Evolutionary conservation across 441 rosid genomes (phyloP).

Genomic region (Codiaeum variegatum): DNA sequence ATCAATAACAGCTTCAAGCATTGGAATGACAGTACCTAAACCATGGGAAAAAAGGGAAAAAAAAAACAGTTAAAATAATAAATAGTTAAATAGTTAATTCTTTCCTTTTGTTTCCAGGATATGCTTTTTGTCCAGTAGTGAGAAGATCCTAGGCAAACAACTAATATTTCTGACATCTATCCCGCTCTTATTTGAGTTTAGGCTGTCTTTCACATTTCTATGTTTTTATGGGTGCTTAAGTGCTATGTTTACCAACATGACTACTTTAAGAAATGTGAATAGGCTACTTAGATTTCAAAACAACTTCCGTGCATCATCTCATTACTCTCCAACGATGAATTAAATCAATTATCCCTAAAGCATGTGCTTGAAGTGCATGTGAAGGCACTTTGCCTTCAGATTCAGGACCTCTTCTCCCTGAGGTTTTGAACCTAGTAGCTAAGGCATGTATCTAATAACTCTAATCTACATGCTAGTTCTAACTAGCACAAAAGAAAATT

Average conservation of each 20-base stretch:
- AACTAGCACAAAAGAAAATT: not conserved
- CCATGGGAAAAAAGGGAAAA: constrained; percentile 1
- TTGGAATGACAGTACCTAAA: constrained; percentile 72
- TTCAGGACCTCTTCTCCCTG: not conserved
- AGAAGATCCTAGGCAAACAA: not conserved
- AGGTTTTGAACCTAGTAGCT: not conserved
- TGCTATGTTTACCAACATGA: no score
- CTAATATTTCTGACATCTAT: not conserved
- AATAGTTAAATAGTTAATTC: not conserved
- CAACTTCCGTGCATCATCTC: not conserved
- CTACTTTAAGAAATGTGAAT: no score
- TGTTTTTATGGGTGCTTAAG: no score
- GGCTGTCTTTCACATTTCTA: no score
- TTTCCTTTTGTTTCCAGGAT: not conserved
- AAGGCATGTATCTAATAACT: no score
- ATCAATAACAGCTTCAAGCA: constrained; percentile 90
- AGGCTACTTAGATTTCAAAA: not conserved
- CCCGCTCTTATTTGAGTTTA: not conserved
- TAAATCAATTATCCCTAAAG: not conserved
- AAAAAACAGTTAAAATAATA: not conserved
- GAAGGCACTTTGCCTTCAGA: not conserved
- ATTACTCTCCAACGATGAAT: not conserved
- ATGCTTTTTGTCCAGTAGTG: not conserved
- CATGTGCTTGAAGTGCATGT: not conserved
- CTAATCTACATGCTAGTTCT: not conserved